These are phyloP conservation scores for Yarrowia deformans DNA, from an alignment of 805 yeast species.

Conservation along the genomic window DNA sequence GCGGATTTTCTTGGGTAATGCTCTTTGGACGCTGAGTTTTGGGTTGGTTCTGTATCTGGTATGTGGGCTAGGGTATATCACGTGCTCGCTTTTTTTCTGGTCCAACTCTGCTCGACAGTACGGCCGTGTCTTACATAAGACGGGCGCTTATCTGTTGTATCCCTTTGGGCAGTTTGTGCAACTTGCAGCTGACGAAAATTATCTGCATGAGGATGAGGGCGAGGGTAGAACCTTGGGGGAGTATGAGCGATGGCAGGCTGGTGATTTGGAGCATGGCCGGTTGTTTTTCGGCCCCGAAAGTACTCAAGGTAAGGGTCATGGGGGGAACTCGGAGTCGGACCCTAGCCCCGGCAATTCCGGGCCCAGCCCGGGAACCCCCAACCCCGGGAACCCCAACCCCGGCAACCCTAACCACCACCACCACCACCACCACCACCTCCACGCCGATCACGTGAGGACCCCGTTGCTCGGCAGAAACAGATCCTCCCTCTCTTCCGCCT, in stretches of 20 bases:
- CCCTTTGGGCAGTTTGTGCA: slow-evolving; percentile 94
- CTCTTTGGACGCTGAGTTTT: slow-evolving; percentile 74
- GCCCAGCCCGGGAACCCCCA: no score
- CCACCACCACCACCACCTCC: no score
- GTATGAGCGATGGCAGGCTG: slow-evolving; percentile 85
- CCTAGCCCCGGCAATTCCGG: no score
- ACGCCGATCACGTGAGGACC: slow-evolving; percentile 37
- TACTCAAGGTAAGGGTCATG: background rate
- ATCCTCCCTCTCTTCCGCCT: slow-evolving; percentile 2
- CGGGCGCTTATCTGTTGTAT: slow-evolving; percentile 74
- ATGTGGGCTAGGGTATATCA: slow-evolving; percentile 50
- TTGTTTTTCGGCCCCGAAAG: slow-evolving; percentile 78
- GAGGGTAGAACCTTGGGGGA: slow-evolving; percentile 87
- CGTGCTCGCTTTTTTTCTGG: slow-evolving; percentile 56
- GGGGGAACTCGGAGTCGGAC: no score
- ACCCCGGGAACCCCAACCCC: slow-evolving; percentile 4
- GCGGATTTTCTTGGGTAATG: slow-evolving; percentile 71
- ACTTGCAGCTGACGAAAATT: slow-evolving; percentile 77
- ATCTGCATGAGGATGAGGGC: slow-evolving; percentile 83
- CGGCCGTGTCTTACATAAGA: slow-evolving; percentile 62
- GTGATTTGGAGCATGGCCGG: slow-evolving; percentile 72
- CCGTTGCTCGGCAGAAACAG: slow-evolving; percentile 26
- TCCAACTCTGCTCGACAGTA: slow-evolving; percentile 64
- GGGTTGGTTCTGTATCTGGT: slow-evolving; percentile 58
- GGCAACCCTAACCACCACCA: slow-evolving; percentile 42